phyloP scores from a whole-genome alignment of 257 asterid genomes.

The Salvia miltiorrhiza region DNA sequence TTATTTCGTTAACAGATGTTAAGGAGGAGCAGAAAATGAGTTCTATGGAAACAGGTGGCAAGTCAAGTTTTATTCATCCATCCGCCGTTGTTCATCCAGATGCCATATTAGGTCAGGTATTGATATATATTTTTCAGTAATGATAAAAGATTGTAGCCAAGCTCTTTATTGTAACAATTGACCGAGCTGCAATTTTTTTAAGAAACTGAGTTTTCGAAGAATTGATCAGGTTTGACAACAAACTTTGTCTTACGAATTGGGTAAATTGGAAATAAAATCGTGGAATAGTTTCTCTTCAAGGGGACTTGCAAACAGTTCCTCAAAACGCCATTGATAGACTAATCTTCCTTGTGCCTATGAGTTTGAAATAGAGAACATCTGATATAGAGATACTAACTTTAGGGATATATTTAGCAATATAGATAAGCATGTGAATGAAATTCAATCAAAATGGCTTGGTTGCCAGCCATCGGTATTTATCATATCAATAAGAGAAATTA shows the following conservation, averaged over 20 bases:
- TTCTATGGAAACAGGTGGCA: constrained; percentile 15
- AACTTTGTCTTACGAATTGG: neutral
- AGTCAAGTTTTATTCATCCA: constrained; percentile 50
- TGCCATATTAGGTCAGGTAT: constrained; percentile 74
- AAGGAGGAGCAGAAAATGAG: constrained; percentile 37
- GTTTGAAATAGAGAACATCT: constrained; percentile 1
- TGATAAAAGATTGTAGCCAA: neutral
- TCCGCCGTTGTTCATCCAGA: constrained; percentile 64
- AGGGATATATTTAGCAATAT: neutral
- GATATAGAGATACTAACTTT: neutral
- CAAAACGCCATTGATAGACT: neutral
- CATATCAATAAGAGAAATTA: neutral
- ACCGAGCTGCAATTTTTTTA: neutral
- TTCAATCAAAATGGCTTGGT: neutral
- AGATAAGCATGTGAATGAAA: neutral
- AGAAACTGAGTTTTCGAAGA: neutral
- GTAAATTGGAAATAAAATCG: neutral
- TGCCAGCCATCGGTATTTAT: neutral
- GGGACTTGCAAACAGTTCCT: neutral
- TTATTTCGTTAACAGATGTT: constrained; percentile 37
- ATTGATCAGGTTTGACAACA: neutral
- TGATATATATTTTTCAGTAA: neutral
- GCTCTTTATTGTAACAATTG: neutral
- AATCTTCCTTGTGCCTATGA: neutral
- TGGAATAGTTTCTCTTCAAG: neutral